Base-by-base conservation (phyloP, 441 rosid species). In the Bruguiera hainesii region DNA sequence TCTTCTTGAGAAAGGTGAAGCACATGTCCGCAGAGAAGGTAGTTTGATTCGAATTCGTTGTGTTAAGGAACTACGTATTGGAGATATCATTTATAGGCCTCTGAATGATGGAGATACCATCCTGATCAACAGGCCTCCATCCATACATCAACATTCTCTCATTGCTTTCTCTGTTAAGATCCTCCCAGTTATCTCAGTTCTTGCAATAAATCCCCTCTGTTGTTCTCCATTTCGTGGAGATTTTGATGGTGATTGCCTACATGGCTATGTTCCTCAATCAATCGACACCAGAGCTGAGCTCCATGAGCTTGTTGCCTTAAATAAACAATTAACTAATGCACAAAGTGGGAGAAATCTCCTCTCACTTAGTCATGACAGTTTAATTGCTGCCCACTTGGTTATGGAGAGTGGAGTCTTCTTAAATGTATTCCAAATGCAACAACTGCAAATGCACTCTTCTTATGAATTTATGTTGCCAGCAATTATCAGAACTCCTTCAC, bases 201-300 rank as follows among this genome's bases (percentile, higher is more conserved):
- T 95, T 37, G 87, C 98, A 4, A 79, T 96, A 73, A 96, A 93
- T 62, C 99, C 99, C 0, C 88, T 96, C 3, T 84, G 89, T 35
- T 96, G 99, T 72, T 67, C 88, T 26, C 98, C 99, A 25, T 84
- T 96, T 57, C 94, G 91, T 56, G 99, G 97, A 19, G 99, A 96
- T 77, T 96, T 96, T 65, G 99, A 96, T 65, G 99, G 99, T 18
- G 99, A 93, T 62, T 93, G 99, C 79, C 80, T 96, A 30, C 99
- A 96, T 59, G 99, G 99, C 29, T 96, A 89, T 64, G 82, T 96
- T 74, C 96, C 99, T 46, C 97, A 96, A 71, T 88, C 98, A 0
- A 69, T 96, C 51, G 87, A 81, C 53, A 77, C 97, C 0, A 84
- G 83, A 61, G 88, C 82, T 18, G 99, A 96, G 89, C 94, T 96